Evolutionary conservation across 805 yeast species (phyloP).

Genomic region (Candida alai): DNA sequence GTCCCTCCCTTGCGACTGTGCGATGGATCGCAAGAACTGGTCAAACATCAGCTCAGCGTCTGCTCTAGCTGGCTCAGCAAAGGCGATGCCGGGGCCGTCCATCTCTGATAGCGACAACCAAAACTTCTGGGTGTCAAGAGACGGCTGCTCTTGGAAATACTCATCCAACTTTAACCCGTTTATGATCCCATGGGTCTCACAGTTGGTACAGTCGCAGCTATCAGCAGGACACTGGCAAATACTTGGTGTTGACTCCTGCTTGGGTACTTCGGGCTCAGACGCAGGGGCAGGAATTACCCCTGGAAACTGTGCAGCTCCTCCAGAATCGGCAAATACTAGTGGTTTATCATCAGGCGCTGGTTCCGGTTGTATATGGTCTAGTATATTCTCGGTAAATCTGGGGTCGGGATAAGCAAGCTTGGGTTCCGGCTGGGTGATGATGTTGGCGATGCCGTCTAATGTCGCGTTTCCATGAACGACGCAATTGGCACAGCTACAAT

Average conservation of each 20-base stretch:
- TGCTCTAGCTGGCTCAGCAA: no score
- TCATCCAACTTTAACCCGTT: slow-evolving; percentile 41
- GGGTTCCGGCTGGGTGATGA: no score
- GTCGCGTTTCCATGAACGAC: slow-evolving; percentile 26
- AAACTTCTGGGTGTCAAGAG: neutral
- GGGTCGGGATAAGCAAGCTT: neutral
- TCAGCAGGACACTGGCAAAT: slow-evolving; percentile 24
- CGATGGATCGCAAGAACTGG: no score
- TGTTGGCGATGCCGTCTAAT: slow-evolving; percentile 1
- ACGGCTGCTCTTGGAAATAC: slow-evolving; percentile 5
- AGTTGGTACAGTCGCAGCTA: slow-evolving; percentile 36
- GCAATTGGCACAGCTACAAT: slow-evolving; percentile 37
- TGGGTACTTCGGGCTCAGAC: neutral
- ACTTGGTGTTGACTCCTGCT: neutral
- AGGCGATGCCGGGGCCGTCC: no score
- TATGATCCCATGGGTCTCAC: slow-evolving; percentile 44
- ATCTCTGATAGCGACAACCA: no score
- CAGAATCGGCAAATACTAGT: no score
- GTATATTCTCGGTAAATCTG: neutral
- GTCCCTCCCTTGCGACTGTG: no score
- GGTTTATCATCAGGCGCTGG: no score
- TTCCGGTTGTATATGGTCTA: no score
- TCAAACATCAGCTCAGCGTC: no score
- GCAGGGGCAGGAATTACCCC: neutral
- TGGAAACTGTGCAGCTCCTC: neutral